Percentiles rank a stretch among this genome's conserved stretches.
phyloP scores from a whole-genome alignment of 1,284 basidiomycete species.

The Apiotrichum porosum region DNA sequence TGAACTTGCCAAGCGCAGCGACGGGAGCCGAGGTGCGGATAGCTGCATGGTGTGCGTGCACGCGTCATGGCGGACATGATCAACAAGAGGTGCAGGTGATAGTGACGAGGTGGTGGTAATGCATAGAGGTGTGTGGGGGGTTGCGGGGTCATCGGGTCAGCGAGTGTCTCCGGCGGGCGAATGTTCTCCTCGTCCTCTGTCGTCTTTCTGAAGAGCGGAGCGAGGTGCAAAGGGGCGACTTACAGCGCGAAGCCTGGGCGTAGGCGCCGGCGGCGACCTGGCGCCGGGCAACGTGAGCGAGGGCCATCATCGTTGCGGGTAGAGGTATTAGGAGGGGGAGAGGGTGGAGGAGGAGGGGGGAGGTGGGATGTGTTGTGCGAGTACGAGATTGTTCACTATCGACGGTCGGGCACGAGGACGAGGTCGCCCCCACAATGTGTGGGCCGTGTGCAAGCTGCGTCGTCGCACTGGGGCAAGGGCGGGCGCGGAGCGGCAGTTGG shows the following conservation, averaged over 20 bases:
- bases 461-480: no score
- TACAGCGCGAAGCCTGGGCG: conserved; percentile 28
- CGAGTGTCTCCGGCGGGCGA: background rate
- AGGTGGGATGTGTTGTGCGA: background rate
- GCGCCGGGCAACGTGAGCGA: conserved; percentile 42
- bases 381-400: background rate
- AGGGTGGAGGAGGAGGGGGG: background rate
- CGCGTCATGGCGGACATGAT: no score
- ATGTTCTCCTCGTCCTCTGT: no score
- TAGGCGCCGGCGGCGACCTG: conserved; percentile 26
- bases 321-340: conserved; percentile 2
- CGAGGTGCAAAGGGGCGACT: no score
- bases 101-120: background rate
- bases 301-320: conserved; percentile 36
- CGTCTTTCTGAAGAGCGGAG: no score
- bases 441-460: no score
- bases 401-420: background rate
- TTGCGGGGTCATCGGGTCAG: background rate
- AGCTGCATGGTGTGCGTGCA: conserved; percentile 52
- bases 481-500: no score
- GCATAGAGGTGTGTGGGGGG: no score
- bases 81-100: background rate
- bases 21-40: conserved; percentile 73
- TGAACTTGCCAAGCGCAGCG: conserved; percentile 78
- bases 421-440: background rate